These are phyloP conservation scores for Talaromyces albobiverticillius DNA, from an alignment of 2,329 filamentous ascomycete species.

Conservation along the genomic window DNA sequence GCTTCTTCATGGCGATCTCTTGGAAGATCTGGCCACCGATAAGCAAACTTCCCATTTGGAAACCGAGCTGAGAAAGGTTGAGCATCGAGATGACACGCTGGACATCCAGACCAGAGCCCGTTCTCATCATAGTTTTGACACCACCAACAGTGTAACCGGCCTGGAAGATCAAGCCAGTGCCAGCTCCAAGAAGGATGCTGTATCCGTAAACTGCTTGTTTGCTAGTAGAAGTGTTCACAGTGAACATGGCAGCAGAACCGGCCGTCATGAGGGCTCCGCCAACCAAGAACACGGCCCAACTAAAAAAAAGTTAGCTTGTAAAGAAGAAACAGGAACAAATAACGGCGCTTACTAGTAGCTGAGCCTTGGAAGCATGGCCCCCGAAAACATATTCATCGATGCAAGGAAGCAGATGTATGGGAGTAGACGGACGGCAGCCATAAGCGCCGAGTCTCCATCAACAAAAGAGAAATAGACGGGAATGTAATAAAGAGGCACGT, in stretches of 20 bases:
- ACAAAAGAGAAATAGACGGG: slow-evolving; percentile 55
- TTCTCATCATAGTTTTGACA: neutral
- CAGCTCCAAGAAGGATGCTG: slow-evolving; percentile 23
- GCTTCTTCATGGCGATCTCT: neutral
- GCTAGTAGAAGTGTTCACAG: slow-evolving; percentile 17
- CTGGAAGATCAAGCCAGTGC: slow-evolving; percentile 20
- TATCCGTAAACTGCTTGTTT: slow-evolving; percentile 25
- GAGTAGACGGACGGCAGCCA: slow-evolving; percentile 27
- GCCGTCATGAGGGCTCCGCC: slow-evolving; percentile 22
- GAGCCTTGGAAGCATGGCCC: slow-evolving; percentile 19
- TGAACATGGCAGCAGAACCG: slow-evolving; percentile 22
- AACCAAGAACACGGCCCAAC: slow-evolving; percentile 23
- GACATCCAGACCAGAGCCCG: neutral
- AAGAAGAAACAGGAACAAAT: neutral
- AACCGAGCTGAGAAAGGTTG: slow-evolving; percentile 6
- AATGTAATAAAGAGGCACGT: slow-evolving; percentile 47
- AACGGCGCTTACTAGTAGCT: slow-evolving; percentile 18
- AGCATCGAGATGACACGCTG: neutral
- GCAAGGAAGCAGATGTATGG: slow-evolving; percentile 22
- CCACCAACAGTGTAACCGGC: slow-evolving; percentile 19
- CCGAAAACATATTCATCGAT: slow-evolving; percentile 20
- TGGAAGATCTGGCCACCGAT: slow-evolving; percentile 9
- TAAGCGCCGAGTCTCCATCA: slow-evolving; percentile 35
- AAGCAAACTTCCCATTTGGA: neutral
- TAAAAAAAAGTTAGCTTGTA: neutral